Conservation (phyloP, 2,329 filamentous ascomycete genomes). For the Microcyclospora pomicola region DNA sequence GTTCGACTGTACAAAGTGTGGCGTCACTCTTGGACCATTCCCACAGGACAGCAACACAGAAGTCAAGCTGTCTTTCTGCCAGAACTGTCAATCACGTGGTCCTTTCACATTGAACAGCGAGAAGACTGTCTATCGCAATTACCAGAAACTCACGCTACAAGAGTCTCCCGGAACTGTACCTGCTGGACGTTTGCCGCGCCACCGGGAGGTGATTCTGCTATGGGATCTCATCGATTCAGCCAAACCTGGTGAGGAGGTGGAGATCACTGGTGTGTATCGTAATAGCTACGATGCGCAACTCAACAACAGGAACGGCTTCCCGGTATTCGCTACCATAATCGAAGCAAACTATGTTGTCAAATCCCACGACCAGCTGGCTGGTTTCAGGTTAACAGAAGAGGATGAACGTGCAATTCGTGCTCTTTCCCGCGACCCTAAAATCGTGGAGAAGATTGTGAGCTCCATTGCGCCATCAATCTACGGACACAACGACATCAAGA, state of each 20-base stretch:
- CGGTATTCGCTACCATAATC: conserved; percentile 92
- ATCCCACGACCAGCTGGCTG: conserved; percentile 90
- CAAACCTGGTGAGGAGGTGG: conserved; percentile 95
- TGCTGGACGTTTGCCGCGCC: conserved; percentile 81
- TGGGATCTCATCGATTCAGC: conserved; percentile 95
- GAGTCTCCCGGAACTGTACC: conserved; percentile 96
- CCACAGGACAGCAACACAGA: conserved; percentile 95
- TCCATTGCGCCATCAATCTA: conserved; percentile 97
- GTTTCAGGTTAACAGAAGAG: conserved; percentile 87
- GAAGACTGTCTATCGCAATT: conserved; percentile 96
- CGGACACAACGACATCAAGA: conserved; percentile 93
- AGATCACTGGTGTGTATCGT: conserved; percentile 90
- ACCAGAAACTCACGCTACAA: conserved; percentile 92
- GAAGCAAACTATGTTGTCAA: conserved; percentile 97
- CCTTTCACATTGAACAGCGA: conserved; percentile 94
- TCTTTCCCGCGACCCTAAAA: conserved; percentile 76
- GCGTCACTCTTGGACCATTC: conserved; percentile 82
- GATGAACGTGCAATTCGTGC: conserved; percentile 84
- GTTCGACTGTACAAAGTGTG: conserved; percentile 92
- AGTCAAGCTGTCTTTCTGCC: conserved; percentile 91
- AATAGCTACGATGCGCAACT: conserved; percentile 97
- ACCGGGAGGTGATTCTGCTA: conserved; percentile 85
- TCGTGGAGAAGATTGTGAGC: conserved; percentile 81
- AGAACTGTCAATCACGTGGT: conserved; percentile 87
- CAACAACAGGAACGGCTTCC: conserved; percentile 97